Percentiles rank a stretch among this genome's conserved stretches.
Conservation (phyloP, 2,329 filamentous ascomycete genomes). For the Epichloe bromicola region DNA sequence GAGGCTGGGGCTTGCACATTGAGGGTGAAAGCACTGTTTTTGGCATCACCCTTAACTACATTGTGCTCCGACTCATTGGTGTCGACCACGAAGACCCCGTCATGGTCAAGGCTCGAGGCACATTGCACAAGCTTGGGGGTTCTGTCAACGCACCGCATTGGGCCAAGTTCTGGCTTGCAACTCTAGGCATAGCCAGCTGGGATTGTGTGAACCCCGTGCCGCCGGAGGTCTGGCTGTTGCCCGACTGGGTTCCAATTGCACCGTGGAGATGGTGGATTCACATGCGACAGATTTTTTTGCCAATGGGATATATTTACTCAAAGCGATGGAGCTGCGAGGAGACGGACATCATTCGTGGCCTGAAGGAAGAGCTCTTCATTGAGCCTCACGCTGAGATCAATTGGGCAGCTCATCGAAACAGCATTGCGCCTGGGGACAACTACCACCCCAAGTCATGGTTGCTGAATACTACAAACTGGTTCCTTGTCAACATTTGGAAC, state of each 20-base stretch:
- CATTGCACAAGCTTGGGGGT: constrained; percentile 80
- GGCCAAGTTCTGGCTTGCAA: constrained; percentile 90
- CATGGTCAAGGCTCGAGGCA: constrained; percentile 73
- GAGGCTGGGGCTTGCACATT: constrained; percentile 95
- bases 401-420: constrained; percentile 68
- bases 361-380: constrained; percentile 73
- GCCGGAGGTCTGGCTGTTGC: constrained; percentile 84
- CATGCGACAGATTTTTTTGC: constrained; percentile 89
- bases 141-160: constrained; percentile 79
- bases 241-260: constrained; percentile 79
- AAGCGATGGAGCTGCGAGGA: constrained; percentile 66
- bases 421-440: constrained; percentile 67
- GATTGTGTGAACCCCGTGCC: constrained; percentile 90
- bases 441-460: constrained; percentile 87
- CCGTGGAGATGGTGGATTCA: constrained; percentile 98
- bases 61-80: constrained; percentile 64
- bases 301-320: constrained; percentile 85
- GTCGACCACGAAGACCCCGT: constrained; percentile 70
- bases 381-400: constrained; percentile 66
- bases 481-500: constrained; percentile 67
- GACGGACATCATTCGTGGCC: constrained; percentile 56
- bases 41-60: constrained; percentile 82
- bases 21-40: constrained; percentile 89
- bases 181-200: constrained; percentile 75
- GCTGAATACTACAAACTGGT: constrained; percentile 65